A percentile compares a stretch with the other conserved stretches of the same genome.
Evolutionary conservation across 2,329 filamentous ascomycete species (phyloP).

Genomic region (Cyclaneusma minus): DNA sequence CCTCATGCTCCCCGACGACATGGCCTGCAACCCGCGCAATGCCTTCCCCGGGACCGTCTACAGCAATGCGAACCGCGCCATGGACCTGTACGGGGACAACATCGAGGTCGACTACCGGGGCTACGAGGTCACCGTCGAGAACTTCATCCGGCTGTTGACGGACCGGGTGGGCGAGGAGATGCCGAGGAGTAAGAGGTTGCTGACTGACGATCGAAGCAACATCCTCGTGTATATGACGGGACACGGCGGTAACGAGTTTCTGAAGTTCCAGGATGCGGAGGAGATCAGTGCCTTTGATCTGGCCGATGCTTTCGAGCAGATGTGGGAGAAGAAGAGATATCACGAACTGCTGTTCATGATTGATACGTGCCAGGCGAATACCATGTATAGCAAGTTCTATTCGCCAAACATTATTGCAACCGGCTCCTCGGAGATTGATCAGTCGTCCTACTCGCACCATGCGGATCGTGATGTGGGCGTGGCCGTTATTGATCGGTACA

Average conservation of each 20-base stretch:
- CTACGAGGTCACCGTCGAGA: constrained; percentile 97
- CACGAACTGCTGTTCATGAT: constrained; percentile 99
- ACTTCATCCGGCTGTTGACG: constrained; percentile 89
- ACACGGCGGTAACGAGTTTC: constrained; percentile 91
- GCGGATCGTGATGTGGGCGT: constrained; percentile 97
- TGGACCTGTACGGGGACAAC: constrained; percentile 95
- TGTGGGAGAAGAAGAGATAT: constrained; percentile 99
- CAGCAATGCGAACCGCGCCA: constrained; percentile 89
- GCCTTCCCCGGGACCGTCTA: constrained; percentile 96
- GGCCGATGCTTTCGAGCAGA: constrained; percentile 94
- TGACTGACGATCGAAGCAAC: constrained; percentile 92
- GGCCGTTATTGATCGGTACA: constrained; percentile 95
- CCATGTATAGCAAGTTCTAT: constrained; percentile 97
- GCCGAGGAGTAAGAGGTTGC: constrained; percentile 79
- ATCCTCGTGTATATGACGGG: constrained; percentile 99
- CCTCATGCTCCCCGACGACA: constrained; percentile 98
- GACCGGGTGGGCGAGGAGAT: constrained; percentile 91
- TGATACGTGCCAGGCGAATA: constrained; percentile 98
- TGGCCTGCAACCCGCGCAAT: constrained; percentile 98
- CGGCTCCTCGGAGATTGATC: constrained; percentile 87
- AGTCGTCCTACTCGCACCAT: constrained; percentile 94
- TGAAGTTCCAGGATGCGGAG: constrained; percentile 97
- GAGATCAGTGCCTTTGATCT: constrained; percentile 95
- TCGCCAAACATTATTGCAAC: constrained; percentile 97
- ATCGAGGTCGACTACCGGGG: constrained; percentile 98